Base-by-base conservation (phyloP, 179 eudicot genomes). In the Actinidia arguta region DNA sequence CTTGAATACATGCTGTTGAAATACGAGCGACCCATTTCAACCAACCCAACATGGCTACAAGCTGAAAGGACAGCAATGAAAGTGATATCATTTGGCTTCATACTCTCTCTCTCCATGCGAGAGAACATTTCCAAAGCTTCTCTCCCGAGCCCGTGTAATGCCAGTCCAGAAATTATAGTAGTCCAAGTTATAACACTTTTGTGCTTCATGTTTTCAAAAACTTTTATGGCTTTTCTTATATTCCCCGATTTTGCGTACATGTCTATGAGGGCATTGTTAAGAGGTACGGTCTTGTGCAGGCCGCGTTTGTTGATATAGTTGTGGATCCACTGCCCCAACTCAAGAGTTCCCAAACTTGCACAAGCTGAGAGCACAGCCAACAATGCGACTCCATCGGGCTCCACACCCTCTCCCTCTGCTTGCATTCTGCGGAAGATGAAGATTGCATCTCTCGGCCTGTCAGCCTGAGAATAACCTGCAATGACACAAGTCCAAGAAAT, bases 241-340 rank as follows among this genome's bases (percentile, higher is more conserved):
- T 83, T 68, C 36, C 94, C 94, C 6, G 92, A 91, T 76, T 91
- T 91, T 25, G 89, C 79, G 22, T 91, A 91, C 91, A 91, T 88
- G 76, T 91, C 90, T 46, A 91, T 80, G 46, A 91, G 86, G 20
- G 94, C 90, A 64, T 91, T 91, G 79, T 73, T 58, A 61, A 90
- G 85, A 63, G 80, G 76, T 14, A 87, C 62, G 0, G 80, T 83
- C 56, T 52, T 86, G 78, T 24, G 70, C 71, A 88, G 39, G 52
- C 84, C 44, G 66, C 59, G 80, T 66, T 80, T 75, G 11, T 83
- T 72, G 61, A 90, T 69, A 56, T 58, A 80, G 31, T n/a, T 75
- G 79, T 87, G 93, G 14, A 91, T 82, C 90, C 88, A 83, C 62
- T 86, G 75, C 25, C 94, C 94, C 58, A 90, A 77, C 67, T 87